These are phyloP conservation scores for Emmonsiellopsis sp. DNA, from an alignment of 2,329 filamentous ascomycete genomes.

Conservation along the genomic window DNA sequence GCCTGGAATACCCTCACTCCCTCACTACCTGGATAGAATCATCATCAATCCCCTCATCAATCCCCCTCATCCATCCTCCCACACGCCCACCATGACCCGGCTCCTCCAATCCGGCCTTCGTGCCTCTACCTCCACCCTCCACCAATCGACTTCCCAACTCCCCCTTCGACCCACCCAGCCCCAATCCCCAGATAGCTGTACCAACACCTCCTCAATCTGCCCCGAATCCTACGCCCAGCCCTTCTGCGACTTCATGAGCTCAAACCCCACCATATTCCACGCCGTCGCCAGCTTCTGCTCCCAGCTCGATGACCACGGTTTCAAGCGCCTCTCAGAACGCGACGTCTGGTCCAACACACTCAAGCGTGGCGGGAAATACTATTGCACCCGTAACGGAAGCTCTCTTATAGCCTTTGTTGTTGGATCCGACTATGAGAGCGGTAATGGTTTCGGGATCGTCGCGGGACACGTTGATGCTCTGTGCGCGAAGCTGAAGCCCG, in stretches of 20 bases:
- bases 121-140: neutral
- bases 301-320: slow-evolving; percentile 64
- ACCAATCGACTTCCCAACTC: neutral
- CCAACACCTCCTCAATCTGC: slow-evolving; percentile 12
- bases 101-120: neutral
- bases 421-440: slow-evolving; percentile 69
- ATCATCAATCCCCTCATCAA: too few relatives aligned
- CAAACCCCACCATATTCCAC: slow-evolving; percentile 91
- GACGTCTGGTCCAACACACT: slow-evolving; percentile 67
- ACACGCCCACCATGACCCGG: neutral
- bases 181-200: neutral
- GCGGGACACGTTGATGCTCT: slow-evolving; percentile 90
- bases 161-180: neutral
- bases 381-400: slow-evolving; percentile 73
- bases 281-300: slow-evolving; percentile 69
- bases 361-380: slow-evolving; percentile 79
- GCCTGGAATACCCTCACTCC: too few relatives aligned
- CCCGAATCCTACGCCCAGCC: slow-evolving; percentile 65
- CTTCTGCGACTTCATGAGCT: slow-evolving; percentile 77
- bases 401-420: slow-evolving; percentile 78
- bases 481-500: slow-evolving; percentile 82
- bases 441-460: slow-evolving; percentile 80
- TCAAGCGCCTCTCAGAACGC: slow-evolving; percentile 65
- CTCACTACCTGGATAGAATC: too few relatives aligned
- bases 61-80: neutral